Base-by-base conservation (phyloP, 2,329 filamentous ascomycete genomes). In the Aureobasidium uvarum region DNA sequence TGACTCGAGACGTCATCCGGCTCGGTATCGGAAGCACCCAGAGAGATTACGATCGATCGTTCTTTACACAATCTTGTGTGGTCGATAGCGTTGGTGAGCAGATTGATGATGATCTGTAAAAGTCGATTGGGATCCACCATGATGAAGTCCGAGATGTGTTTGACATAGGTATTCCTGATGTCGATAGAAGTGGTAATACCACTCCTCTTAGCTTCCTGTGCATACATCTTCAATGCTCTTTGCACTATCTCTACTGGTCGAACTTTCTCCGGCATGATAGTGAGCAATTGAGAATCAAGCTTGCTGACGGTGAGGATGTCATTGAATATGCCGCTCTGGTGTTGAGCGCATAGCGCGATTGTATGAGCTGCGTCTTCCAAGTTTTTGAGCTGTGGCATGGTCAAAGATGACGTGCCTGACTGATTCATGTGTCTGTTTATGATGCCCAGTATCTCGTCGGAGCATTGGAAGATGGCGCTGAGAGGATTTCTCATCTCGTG, bases 281-380 rank as follows among this genome's bases (percentile, higher is more conserved):
- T 55, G 3, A 70, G 48, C 33, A 70, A 52, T 16, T 64, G 64
- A 7, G 69, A 64, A 43, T 70, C 68, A 2, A 70, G 69, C 54
- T 68, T 70, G n/a, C 76, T 78, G 20, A 81, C 68, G 0, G 79
- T 80, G 0, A 81, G 72, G 5, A 81, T 74, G 64, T 82, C 80
- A 67, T 81, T 79, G 14, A 81, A 79, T 50, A 81, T 81, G 7
- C 78, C 72, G 64, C 72, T 72, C 58, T 74, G 72, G 51, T 75
- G 72, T 46, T 70, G 66, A 4, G 72, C 70, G 50, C 72, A 74
- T 11, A 71, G 68, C 8, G 73, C 66, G n/a, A 75, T 74, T 3
- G 71, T 75, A 41, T 70, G 69, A 1, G 71, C 72, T 10, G 71
- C 69, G 8, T 70, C 71, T 25, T 51, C 48, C 20, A 55, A 11